Evolutionary conservation across 306 rosid species (phyloP), one percentile per base, ranked within the genome.

Genomic region (Arachis hypogaea): DNA sequence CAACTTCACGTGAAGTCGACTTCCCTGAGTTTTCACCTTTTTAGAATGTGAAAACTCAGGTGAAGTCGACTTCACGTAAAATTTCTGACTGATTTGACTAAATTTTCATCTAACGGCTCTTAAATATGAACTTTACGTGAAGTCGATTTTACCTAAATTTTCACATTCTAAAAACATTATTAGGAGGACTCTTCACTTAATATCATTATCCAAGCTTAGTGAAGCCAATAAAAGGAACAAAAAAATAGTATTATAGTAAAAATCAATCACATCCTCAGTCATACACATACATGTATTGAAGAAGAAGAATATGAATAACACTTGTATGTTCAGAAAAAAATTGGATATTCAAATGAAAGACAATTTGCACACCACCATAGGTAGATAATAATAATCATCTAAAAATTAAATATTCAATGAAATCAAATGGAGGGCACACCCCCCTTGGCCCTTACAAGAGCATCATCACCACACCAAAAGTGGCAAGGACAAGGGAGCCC

Each of bases 241-340:
- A 18, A 71, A 66, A 44, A 61, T 5, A 68, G 66, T 75, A 59
- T 59, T 71, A 76, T 10, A 55, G 18, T 7, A 62, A 84, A 81
- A 76, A 43, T 43, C 46, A 69, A 51, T 51, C 57, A 51, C 57
- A 51, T 51, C 57, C 57, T 59, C 83, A 70, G 4, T 33, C 74
- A 65, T 79, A 66, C 85, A 80, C 86, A 74, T 85, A 78, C 88
- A 86, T 40, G 74, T 78, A 81, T 71, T 85, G 83, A 82, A 74
- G 77, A 79, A 71, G 80, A 33, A 33, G 4, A 33, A 33, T 22
- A 22, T 22, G 38, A 33, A 33, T 33, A 33, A 75, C 76, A 43
- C 5, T 7, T 75, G 52, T 90, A 85, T 90, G 93, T 90, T 81
- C 89, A 88, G 59, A 81, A 85, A 85, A 80, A 87, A 79, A 2